phyloP scores from a whole-genome alignment of 2,329 filamentous ascomycete genomes.

The Acephala macrosclerotiorum region DNA sequence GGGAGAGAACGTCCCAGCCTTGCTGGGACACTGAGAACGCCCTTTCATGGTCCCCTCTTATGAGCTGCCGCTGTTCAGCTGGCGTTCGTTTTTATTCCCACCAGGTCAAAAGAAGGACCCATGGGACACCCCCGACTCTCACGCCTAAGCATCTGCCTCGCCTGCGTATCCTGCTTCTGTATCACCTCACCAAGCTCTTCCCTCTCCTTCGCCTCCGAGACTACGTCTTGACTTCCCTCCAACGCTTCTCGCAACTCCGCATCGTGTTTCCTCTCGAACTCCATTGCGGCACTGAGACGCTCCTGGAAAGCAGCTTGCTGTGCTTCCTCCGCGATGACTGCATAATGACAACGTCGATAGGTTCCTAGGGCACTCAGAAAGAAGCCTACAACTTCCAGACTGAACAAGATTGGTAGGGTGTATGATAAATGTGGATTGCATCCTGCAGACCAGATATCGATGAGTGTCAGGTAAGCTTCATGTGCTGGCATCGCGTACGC shows the following conservation, averaged over 20 bases:
- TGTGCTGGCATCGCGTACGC: slow-evolving; percentile 70
- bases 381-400: slow-evolving; percentile 44
- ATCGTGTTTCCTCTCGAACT: slow-evolving; percentile 34
- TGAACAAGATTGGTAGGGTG: slow-evolving; percentile 52
- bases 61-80: too few relatives aligned
- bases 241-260: slow-evolving; percentile 17
- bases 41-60: not conserved
- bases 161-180: slow-evolving; percentile 20
- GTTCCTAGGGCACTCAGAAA: slow-evolving; percentile 40
- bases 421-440: slow-evolving; percentile 49
- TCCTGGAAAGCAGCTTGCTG: slow-evolving; percentile 38
- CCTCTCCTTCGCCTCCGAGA: slow-evolving; percentile 9
- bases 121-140: slow-evolving; percentile 27
- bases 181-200: slow-evolving; percentile 34
- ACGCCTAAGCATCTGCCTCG: slow-evolving; percentile 24
- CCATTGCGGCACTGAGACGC: slow-evolving; percentile 40
- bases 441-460: slow-evolving; percentile 52
- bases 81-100: not conserved
- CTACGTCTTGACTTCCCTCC: slow-evolving; percentile 12
- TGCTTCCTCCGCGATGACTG: slow-evolving; percentile 40
- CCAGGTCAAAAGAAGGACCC: slow-evolving; percentile 34
- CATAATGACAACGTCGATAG: slow-evolving; percentile 44
- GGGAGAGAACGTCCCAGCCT: too few relatives aligned
- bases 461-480: slow-evolving; percentile 55
- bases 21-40: too few relatives aligned